These are phyloP conservation scores for Waltiozyma sp. DNA, from an alignment of 1,139 yeast species.

Conservation along the genomic window DNA sequence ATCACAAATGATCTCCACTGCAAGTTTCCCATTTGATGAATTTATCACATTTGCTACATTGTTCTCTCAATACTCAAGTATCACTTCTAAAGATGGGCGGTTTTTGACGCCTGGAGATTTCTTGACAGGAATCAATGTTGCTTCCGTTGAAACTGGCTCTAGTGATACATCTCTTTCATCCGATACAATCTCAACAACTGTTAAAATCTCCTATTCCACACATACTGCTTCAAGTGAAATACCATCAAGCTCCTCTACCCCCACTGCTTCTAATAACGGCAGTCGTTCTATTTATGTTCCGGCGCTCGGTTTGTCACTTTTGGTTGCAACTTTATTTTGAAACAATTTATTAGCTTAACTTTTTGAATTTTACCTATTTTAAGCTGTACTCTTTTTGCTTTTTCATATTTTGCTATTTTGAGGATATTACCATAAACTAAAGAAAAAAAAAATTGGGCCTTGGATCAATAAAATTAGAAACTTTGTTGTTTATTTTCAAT, in stretches of 20 bases:
- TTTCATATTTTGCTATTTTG: no score
- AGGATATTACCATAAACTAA: no score
- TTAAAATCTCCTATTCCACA: slow-evolving; percentile 3
- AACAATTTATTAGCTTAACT: no score
- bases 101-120: slow-evolving; percentile 29
- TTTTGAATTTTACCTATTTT: no score
- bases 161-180: slow-evolving; percentile 14
- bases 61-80: slow-evolving; percentile 32
- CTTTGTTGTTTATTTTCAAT: no score
- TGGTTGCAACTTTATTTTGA: not conserved
- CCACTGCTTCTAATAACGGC: slow-evolving; percentile 4
- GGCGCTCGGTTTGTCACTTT: not conserved
- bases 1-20: slow-evolving; percentile 19
- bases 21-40: slow-evolving; percentile 30
- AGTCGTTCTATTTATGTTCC: not conserved
- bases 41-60: slow-evolving; percentile 29
- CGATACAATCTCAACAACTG: slow-evolving; percentile 14
- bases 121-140: slow-evolving; percentile 6
- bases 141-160: not conserved
- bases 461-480: no score
- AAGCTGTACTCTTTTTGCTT: no score
- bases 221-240: slow-evolving; percentile 22
- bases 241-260: slow-evolving; percentile 24
- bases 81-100: slow-evolving; percentile 24
- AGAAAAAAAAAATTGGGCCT: no score